Evolutionary conservation across 208 protist genomes (phyloP).

Genomic region (Leishmania arabica): DNA sequence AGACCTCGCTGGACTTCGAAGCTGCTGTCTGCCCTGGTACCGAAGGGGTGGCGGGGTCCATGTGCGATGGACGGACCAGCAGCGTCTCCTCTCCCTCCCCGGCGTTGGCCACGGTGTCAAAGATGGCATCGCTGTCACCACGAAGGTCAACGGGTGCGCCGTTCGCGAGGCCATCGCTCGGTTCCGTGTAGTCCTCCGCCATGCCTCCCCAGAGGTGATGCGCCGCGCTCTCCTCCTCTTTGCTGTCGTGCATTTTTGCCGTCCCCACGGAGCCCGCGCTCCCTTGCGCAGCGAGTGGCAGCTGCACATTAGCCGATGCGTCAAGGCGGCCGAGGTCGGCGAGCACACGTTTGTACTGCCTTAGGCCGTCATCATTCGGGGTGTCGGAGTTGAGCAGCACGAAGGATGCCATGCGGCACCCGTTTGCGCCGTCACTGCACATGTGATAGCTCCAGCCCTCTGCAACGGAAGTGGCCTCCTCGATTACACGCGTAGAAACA

Average conservation of each 20-base stretch:
- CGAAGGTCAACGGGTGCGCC: neutral
- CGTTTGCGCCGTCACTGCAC: slow-evolving; percentile 10
- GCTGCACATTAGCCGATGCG: slow-evolving; percentile 10
- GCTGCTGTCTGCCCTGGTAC: neutral
- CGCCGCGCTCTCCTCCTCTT: no score
- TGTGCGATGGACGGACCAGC: slow-evolving; percentile 26
- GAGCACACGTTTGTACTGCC: slow-evolving; percentile 32
- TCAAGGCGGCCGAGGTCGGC: slow-evolving; percentile 31
- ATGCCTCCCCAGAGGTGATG: neutral
- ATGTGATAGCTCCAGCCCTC: slow-evolving; percentile 32
- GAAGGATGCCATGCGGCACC: slow-evolving; percentile 33
- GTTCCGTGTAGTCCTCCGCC: no score
- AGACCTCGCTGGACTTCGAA: neutral
- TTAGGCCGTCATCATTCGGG: slow-evolving; percentile 23
- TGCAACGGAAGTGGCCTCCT: slow-evolving; percentile 19
- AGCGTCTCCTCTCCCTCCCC: slow-evolving; percentile 11
- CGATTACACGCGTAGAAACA: slow-evolving; percentile 4
- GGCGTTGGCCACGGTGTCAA: neutral
- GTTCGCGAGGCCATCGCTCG: neutral
- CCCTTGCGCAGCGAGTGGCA: slow-evolving; percentile 1
- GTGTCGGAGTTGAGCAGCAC: slow-evolving; percentile 32
- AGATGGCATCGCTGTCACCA: neutral
- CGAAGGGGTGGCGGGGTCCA: neutral
- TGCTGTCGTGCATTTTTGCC: neutral
- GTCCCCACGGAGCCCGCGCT: slow-evolving; percentile 7